Evolutionary conservation across 371 early-diverging fungal species (phyloP).

Genomic region (Mucor velutinosus): DNA sequence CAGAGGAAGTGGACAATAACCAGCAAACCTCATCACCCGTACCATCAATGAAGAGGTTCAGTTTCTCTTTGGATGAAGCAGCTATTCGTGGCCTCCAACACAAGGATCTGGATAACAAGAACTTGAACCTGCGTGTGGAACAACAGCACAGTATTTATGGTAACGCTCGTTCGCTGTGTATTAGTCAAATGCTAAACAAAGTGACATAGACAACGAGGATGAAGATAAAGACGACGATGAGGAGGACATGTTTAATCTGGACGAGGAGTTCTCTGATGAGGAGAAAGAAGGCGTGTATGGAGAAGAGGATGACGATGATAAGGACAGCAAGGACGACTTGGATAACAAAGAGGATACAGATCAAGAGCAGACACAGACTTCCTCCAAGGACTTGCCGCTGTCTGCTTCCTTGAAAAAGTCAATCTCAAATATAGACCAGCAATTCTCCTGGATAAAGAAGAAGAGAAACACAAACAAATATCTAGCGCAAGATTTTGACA

Average conservation of each 20-base stretch:
- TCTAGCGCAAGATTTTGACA: conserved; percentile 25
- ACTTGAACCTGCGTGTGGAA: neutral
- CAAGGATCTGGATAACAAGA: conserved; percentile 6
- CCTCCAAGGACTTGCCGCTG: neutral
- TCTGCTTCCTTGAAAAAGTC: conserved; percentile 22
- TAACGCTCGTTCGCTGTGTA: neutral
- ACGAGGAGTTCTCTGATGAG: conserved; percentile 42
- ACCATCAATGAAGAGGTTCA: conserved; percentile 4
- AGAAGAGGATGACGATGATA: neutral
- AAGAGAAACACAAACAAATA: conserved; percentile 27
- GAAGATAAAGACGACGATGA: conserved; percentile 23
- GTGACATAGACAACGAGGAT: neutral
- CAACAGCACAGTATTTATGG: neutral
- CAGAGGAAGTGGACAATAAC: neutral
- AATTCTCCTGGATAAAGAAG: conserved; percentile 21
- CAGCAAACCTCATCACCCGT: neutral
- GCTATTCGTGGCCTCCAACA: conserved; percentile 22
- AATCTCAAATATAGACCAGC: conserved; percentile 21
- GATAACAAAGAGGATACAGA: neutral
- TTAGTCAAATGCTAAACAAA: neutral
- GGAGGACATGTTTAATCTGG: conserved; percentile 50
- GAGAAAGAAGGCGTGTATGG: neutral
- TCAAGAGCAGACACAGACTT: neutral
- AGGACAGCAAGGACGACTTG: neutral
- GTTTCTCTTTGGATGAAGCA: conserved; percentile 36